Evolutionary conservation across 2,329 filamentous ascomycete species (phyloP).

Genomic region (Westerdykella sp.): DNA sequence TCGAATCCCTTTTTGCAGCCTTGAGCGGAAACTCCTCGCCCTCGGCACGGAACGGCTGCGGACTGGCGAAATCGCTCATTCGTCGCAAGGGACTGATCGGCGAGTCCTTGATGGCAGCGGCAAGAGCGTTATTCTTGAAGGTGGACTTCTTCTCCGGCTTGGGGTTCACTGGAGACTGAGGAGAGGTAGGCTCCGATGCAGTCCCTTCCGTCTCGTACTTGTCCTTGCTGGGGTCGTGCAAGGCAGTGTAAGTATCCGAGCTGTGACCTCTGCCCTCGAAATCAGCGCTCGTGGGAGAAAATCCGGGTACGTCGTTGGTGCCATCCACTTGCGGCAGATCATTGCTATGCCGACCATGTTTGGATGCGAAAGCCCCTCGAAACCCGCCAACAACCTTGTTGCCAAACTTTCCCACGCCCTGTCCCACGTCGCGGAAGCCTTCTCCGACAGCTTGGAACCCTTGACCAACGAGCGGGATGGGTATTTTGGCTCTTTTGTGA

Average conservation of each 20-base stretch:
- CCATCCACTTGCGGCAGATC: conserved; percentile 15
- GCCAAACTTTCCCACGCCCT: conserved; percentile 39
- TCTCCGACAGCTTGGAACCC: conserved; percentile 38
- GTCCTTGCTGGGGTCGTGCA: conserved; percentile 19
- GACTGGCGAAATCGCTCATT: conserved; percentile 38
- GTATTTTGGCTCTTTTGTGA: conserved; percentile 26
- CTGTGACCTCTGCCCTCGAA: conserved; percentile 23
- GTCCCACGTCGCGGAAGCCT: conserved; percentile 47
- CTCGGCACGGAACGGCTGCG: conserved; percentile 38
- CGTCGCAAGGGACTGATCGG: conserved; percentile 20
- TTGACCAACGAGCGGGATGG: conserved; percentile 46
- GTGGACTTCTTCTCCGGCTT: conserved; percentile 6
- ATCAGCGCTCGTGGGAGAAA: conserved; percentile 25
- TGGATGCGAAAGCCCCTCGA: conserved; percentile 26
- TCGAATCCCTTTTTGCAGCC: conserved; percentile 7
- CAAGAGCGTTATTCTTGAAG: conserved; percentile 9
- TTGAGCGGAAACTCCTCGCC: conserved; percentile 35
- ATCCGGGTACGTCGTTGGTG: conserved; percentile 12
- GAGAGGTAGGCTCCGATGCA: conserved; percentile 18
- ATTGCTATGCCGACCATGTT: conserved; percentile 4
- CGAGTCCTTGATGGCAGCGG: conserved; percentile 17
- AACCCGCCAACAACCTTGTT: conserved; percentile 37
- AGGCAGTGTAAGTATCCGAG: conserved; percentile 27
- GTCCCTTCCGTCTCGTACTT: conserved; percentile 19
- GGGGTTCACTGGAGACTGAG: conserved; percentile 14